Conservation (phyloP, 2,329 filamentous ascomycete genomes). For the Cryphonectria naterciae region DNA sequence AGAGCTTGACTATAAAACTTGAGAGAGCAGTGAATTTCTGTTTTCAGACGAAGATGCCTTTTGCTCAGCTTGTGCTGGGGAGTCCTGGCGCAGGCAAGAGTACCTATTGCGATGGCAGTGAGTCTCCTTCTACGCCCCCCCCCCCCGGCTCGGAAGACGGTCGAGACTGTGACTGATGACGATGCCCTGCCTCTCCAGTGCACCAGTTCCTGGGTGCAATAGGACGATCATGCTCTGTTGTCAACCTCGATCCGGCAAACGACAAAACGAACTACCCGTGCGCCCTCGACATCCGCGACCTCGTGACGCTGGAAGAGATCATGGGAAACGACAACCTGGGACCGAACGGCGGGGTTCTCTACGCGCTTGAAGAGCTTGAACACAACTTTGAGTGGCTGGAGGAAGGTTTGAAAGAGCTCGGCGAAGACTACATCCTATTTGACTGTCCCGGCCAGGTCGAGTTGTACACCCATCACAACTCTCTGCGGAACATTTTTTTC, state of each 20-base stretch:
- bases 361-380: constrained; percentile 93
- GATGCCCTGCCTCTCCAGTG: constrained; percentile 54
- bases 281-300: constrained; percentile 85
- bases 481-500: constrained; percentile 89
- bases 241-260: constrained; percentile 97
- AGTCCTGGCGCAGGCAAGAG: constrained; percentile 95
- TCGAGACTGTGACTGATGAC: constrained; percentile 15
- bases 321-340: constrained; percentile 91
- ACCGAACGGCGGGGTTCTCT: constrained; percentile 89
- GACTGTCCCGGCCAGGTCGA: constrained; percentile 98
- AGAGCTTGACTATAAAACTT: neutral
- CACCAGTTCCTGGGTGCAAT: constrained; percentile 98
- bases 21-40: neutral
- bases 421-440: constrained; percentile 91
- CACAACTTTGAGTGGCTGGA: constrained; percentile 93
- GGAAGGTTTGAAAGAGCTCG: constrained; percentile 75
- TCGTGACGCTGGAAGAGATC: constrained; percentile 90
- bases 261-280: constrained; percentile 87
- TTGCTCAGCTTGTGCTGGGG: constrained; percentile 84
- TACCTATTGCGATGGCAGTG: constrained; percentile 95
- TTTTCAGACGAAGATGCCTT: constrained; percentile 52
- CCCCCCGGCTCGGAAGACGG: neutral
- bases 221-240: constrained; percentile 89
- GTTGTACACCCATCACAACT: constrained; percentile 93
- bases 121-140: constrained; percentile 36